These are phyloP conservation scores for Penicillium janthinellum DNA, from an alignment of 2,329 filamentous ascomycete species.

Conservation along the genomic window DNA sequence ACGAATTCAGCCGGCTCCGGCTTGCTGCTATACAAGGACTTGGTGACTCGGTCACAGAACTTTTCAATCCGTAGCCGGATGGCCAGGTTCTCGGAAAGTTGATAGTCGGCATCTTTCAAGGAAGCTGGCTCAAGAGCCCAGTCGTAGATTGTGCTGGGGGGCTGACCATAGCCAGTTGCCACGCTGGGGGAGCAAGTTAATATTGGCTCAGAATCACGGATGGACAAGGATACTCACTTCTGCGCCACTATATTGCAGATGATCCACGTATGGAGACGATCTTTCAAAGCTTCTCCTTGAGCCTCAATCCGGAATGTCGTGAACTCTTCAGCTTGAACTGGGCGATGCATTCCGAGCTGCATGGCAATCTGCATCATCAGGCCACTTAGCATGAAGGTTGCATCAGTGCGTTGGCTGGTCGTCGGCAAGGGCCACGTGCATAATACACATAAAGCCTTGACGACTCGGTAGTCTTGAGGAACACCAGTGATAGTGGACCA, in stretches of 20 bases:
- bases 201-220: not conserved
- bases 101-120: conserved; percentile 47
- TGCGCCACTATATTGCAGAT: conserved; percentile 69
- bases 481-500: conserved; percentile 62
- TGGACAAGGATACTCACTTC: conserved; percentile 47
- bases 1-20: conserved; percentile 55
- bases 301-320: conserved; percentile 53
- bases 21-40: conserved; percentile 58
- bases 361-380: conserved; percentile 68
- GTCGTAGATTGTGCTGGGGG: conserved; percentile 62
- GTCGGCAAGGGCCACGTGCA: conserved; percentile 66
- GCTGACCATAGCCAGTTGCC: conserved; percentile 65
- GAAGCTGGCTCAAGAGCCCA: conserved; percentile 55
- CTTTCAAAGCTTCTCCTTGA: conserved; percentile 62
- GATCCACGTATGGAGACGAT: conserved; percentile 66
- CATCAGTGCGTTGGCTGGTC: conserved; percentile 62
- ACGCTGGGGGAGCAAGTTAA: conserved; percentile 47
- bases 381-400: conserved; percentile 65
- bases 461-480: conserved; percentile 63
- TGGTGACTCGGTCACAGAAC: conserved; percentile 60
- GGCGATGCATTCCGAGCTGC: conserved; percentile 64
- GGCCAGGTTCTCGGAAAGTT: conserved; percentile 53
- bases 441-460: conserved; percentile 63
- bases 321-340: conserved; percentile 61
- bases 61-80: conserved; percentile 58